These are phyloP conservation scores for Blastocystis sp. DNA, from an alignment of 352 stramenopile species.

Conservation along the genomic window DNA sequence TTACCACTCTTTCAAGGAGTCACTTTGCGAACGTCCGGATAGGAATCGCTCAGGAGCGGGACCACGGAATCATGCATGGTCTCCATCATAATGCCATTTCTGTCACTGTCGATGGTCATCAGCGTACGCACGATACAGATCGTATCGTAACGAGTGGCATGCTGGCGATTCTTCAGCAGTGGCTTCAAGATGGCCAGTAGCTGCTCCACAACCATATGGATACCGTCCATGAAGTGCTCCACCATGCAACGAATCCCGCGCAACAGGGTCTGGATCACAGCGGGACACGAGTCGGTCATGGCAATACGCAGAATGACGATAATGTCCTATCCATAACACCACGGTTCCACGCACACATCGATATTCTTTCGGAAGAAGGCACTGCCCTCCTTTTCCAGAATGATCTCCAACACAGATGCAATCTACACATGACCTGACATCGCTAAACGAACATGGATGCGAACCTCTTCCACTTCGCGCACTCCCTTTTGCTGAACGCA, in stretches of 20 bases:
- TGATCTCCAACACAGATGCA: background rate
- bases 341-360: background rate
- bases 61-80: background rate
- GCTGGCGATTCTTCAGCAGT: constrained; percentile 16
- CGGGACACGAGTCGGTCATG: constrained; percentile 12
- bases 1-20: no score
- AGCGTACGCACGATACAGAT: constrained; percentile 10
- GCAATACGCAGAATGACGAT: background rate
- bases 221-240: background rate
- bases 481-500: background rate
- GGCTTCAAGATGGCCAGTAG: background rate
- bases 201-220: constrained; percentile 54
- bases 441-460: background rate
- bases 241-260: background rate
- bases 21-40: background rate
- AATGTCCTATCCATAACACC: background rate
- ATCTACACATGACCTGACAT: background rate
- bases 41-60: background rate
- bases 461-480: constrained; percentile 24
- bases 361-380: constrained; percentile 21
- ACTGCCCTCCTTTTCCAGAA: background rate
- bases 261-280: background rate
- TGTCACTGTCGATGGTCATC: constrained; percentile 41
- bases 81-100: constrained; percentile 46
- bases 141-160: background rate